These are phyloP conservation scores for Acer negundo DNA, from an alignment of 345 rosid genomes.

Conservation along the genomic window DNA sequence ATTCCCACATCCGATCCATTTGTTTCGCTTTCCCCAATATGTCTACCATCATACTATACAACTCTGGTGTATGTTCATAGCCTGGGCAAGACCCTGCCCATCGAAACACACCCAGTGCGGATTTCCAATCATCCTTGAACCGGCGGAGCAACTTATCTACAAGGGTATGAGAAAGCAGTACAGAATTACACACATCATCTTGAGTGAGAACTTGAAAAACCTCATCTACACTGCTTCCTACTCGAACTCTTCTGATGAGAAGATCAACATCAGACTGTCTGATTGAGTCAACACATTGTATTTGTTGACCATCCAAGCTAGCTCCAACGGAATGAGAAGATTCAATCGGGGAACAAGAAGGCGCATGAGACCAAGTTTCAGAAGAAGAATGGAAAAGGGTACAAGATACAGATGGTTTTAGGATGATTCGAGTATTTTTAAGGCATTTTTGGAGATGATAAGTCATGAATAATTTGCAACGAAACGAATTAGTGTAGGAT, in stretches of 20 bases:
- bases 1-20: conserved; percentile 62
- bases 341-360: conserved; percentile 18
- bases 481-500: neutral
- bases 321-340: conserved; percentile 14
- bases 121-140: conserved; percentile 84
- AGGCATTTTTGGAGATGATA: conserved; percentile 20
- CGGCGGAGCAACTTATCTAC: conserved; percentile 54
- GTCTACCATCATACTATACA: conserved; percentile 61
- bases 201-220: conserved; percentile 39
- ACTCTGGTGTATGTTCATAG: conserved; percentile 43
- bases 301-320: conserved; percentile 16
- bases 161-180: conserved; percentile 45
- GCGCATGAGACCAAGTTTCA: conserved; percentile 20
- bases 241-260: conserved; percentile 35
- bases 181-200: conserved; percentile 38
- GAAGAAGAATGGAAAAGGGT: conserved; percentile 23
- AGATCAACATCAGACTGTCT: conserved; percentile 29
- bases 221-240: conserved; percentile 51
- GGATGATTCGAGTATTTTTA: conserved; percentile 20
- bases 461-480: conserved; percentile 32
- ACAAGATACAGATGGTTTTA: conserved; percentile 22
- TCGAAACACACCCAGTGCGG: conserved; percentile 67
- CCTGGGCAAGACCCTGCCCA: conserved; percentile 63
- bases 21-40: conserved; percentile 70
- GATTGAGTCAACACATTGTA: conserved; percentile 13